Base-by-base conservation (phyloP, 2,329 filamentous ascomycete genomes). In the Chalaropsis ovoidea region DNA sequence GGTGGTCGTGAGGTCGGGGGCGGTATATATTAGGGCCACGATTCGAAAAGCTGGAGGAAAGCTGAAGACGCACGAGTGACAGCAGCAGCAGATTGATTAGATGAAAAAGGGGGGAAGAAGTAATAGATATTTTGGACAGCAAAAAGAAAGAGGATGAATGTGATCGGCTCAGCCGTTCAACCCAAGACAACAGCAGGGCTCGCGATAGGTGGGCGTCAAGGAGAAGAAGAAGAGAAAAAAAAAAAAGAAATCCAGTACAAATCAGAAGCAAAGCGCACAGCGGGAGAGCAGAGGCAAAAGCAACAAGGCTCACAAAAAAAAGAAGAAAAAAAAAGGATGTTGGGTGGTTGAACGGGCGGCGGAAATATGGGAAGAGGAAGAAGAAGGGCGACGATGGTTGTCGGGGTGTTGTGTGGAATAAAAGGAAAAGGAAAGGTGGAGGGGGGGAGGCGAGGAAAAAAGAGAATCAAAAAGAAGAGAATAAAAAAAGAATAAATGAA, bases 131-230 rank as follows among this genome's bases (percentile, higher is more conserved):
- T 65, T 61, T 31, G 41, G 41, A 35, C 31, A 22, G 56, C 22
- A 65, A 39, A 65, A 61, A 61, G 15, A 27, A 47, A 61, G 17
- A 47, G 42, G 62, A 65, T 22, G 42, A 64, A 39, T 27, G 60
- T 42, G 60, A 63, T 56, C 65, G 65, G 65, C 65, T 63, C 62
- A 67, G 65, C 56, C 62, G 62, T 60, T 64, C 62, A 61, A 58
- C 54, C 27, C n/a, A 58, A n/a, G 54, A 58, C 54, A 58, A 1
- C 54, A 58, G 27, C 27, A 56, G 65, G 22, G 31, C 54, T 56
- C 60, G 42, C 63, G 63, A 35, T 54, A 63, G 35, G 35, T 13
- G 35, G 61, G 43, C 24, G 47, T 42, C 45, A 27, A 61, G 24
- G 22, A 47, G 22, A 41, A 27, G 60, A 13, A 41, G 27, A 31